Percentiles rank a stretch among this genome's conserved stretches.
These are phyloP conservation scores for Tylopilus vinaceipallidus DNA, from an alignment of 768 basidiomycete species.

Conservation along the genomic window DNA sequence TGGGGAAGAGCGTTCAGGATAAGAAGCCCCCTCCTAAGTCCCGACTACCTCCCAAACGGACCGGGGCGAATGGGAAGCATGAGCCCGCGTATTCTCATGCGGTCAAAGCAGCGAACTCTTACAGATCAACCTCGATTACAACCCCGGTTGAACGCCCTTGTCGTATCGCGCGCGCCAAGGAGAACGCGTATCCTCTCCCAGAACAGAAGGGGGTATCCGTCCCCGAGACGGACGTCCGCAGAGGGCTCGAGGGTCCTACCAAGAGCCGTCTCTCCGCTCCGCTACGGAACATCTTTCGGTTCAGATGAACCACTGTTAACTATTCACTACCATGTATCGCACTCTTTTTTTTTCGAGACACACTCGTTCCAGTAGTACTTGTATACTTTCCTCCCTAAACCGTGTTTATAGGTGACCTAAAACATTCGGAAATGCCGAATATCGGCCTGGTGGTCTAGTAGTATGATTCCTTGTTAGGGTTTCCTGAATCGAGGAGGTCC, in stretches of 20 bases:
- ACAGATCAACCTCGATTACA: slow-evolving; percentile 4
- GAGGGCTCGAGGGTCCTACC: slow-evolving; percentile 25
- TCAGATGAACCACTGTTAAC: slow-evolving; percentile 19
- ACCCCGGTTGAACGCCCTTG: slow-evolving; percentile 15
- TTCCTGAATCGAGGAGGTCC: slow-evolving; percentile 62
- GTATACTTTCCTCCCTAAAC: neutral
- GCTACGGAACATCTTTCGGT: slow-evolving; percentile 32
- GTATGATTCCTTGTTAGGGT: slow-evolving; percentile 67
- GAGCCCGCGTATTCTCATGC: neutral
- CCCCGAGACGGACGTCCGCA: slow-evolving; percentile 19
- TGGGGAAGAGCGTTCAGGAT: slow-evolving; percentile 5
- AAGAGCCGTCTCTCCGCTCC: slow-evolving; percentile 29
- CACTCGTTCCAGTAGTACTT: slow-evolving; percentile 1
- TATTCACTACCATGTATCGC: slow-evolving; percentile 2
- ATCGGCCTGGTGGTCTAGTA: slow-evolving; percentile 59
- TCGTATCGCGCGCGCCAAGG: slow-evolving; percentile 14
- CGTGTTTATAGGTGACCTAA: neutral
- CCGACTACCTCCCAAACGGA: slow-evolving; percentile 15
- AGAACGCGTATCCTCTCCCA: slow-evolving; percentile 10
- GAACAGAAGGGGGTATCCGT: slow-evolving; percentile 10
- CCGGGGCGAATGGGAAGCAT: slow-evolving; percentile 10
- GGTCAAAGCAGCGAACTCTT: neutral
- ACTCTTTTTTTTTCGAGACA: slow-evolving; percentile 8
- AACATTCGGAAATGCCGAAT: rapidly evolving
- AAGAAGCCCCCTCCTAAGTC: slow-evolving; percentile 11